phyloP scores from a whole-genome alignment of 495 filamentous ascomycete species.

The Cladorrhinum samala region DNA sequence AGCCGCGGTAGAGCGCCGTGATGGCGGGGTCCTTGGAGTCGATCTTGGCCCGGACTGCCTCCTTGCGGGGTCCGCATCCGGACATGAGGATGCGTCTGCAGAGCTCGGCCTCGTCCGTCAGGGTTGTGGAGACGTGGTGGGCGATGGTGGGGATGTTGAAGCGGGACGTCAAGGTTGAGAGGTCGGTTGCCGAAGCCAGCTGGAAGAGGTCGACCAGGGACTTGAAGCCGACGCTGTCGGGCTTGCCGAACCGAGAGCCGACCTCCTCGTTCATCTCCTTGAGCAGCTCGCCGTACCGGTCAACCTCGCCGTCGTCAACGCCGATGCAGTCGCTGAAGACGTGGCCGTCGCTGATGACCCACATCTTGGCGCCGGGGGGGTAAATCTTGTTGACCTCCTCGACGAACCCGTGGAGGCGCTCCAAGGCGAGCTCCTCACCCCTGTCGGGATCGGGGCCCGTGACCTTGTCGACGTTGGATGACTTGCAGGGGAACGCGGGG shows the following conservation, averaged over 20 bases:
- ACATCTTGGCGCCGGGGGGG: constrained; percentile 27
- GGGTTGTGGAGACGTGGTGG: constrained; percentile 24
- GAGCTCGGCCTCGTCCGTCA: constrained; percentile 31
- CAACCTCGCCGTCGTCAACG: constrained; percentile 33
- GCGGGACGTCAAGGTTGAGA: background rate
- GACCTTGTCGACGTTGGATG: constrained; percentile 16
- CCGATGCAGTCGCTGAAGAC: constrained; percentile 42
- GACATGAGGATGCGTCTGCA: constrained; percentile 33
- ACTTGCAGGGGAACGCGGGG: constrained; percentile 18
- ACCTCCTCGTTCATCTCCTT: constrained; percentile 28
- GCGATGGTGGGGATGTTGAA: constrained; percentile 18
- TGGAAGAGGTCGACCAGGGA: constrained; percentile 16
- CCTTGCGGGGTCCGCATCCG: constrained; percentile 22
- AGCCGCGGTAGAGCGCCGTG: constrained; percentile 38
- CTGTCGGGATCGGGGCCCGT: constrained; percentile 9
- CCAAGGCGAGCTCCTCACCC: constrained; percentile 21
- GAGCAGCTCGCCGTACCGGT: constrained; percentile 28
- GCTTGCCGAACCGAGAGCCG: background rate
- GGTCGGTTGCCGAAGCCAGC: background rate
- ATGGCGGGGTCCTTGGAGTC: constrained; percentile 27
- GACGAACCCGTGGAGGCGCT: constrained; percentile 28
- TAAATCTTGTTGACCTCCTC: constrained; percentile 27
- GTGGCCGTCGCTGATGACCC: constrained; percentile 38
- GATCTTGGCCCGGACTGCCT: constrained; percentile 28
- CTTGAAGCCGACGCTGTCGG: constrained; percentile 10